Base-by-base conservation (phyloP, 441 rosid species). In the Croton laevigatus region DNA sequence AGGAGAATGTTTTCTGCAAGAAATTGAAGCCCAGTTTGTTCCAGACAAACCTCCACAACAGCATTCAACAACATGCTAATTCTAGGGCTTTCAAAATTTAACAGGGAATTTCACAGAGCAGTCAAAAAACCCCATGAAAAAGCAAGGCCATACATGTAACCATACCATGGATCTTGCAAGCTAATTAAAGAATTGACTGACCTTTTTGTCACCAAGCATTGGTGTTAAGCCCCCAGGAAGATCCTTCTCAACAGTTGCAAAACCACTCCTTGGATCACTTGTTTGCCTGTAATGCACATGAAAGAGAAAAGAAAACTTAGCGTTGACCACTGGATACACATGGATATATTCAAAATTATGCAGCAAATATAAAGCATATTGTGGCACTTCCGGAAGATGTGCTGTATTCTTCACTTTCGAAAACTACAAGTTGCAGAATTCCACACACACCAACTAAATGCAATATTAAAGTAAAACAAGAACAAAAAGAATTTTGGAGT, bases 161-260 rank as follows among this genome's bases (percentile, higher is more conserved):
- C 36, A 17, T 48, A 11, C n/a, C 13, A 6, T 22, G 62, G 23
- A 48, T 48, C 48, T 11, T 45, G 58, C 48, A 52, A 4, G 52
- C 12, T 16, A 59, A 34, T 12, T 23, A n/a, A 69, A 73, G n/a
- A 46, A 61, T 52, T 53, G 60, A 74, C 89, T 80, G 62, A 87
- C 99, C 97, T 96, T 91, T 80, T 83, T 88, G 80, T 89, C 92
- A 61, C 99, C 98, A 55, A 96, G 97, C 99, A 96, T 93, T 38
- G 98, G 97, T 34, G 99, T 93, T 78, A 93, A 82, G 71, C 93
- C 86, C 66, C 98, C 99, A 0, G 89, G 93, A 76, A 84, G 73
- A 75, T 88, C 97, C 81, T 90, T 93, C 90, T 93, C 97, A 66
- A 91, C 92, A 22, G 94, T 89, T 67, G 93, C 96, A 78, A 93